Conservation (phyloP, 2,329 filamentous ascomycete genomes). For the Diplodia scrobiculata region DNA sequence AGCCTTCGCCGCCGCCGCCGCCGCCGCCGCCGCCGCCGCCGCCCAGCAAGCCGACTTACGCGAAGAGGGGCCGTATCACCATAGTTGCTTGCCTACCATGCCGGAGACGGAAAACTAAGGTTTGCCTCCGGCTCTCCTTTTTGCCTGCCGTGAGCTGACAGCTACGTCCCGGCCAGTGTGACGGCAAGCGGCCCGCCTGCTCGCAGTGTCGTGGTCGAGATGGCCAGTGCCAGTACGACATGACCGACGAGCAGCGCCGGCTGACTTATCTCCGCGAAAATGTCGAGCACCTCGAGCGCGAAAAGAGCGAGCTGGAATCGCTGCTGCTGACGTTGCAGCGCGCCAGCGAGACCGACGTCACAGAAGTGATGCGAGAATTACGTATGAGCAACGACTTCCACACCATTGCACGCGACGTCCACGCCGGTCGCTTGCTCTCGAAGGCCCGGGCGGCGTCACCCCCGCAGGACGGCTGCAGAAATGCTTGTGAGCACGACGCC, state of each 20-base stretch:
- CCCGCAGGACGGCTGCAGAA: constrained; percentile 12
- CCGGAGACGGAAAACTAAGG: constrained; percentile 35
- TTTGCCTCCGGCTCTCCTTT: not conserved
- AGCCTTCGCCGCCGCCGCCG: constrained; percentile 19
- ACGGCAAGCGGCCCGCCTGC: constrained; percentile 34
- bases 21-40: constrained; percentile 26
- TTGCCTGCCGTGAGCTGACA: constrained; percentile 15
- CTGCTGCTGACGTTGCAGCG: constrained; percentile 32
- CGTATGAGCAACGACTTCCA: constrained; percentile 31
- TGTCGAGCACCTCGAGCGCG: constrained; percentile 33
- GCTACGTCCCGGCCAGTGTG: constrained; percentile 30
- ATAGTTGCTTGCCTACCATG: constrained; percentile 36
- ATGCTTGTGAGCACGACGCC: constrained; percentile 29
- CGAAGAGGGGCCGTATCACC: constrained; percentile 34
- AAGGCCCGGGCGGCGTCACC: constrained; percentile 29
- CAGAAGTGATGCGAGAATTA: constrained; percentile 32
- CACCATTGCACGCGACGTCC: constrained; percentile 32
- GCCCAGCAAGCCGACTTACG: constrained; percentile 30
- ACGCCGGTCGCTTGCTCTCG: constrained; percentile 30
- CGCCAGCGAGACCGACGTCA: constrained; percentile 31
- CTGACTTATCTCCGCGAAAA: constrained; percentile 35
- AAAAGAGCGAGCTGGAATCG: constrained; percentile 32
- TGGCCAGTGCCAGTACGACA: constrained; percentile 34
- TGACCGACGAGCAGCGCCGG: constrained; percentile 36
- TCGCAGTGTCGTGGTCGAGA: constrained; percentile 33